Base-by-base conservation (phyloP, 2,329 filamentous ascomycete species). In the Bipolaris sorokiniana region DNA sequence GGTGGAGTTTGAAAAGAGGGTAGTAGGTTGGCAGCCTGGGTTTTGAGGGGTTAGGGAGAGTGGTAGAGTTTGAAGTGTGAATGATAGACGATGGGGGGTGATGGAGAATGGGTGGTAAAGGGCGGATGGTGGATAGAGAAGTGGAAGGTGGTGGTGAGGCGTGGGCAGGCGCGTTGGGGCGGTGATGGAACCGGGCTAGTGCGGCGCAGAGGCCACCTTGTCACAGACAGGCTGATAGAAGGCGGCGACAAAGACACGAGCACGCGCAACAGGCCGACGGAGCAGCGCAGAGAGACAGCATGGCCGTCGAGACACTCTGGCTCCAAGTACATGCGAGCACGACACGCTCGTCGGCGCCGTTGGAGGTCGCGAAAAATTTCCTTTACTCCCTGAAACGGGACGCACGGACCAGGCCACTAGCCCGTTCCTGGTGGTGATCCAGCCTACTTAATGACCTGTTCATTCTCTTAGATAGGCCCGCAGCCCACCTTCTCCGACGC, bases 401-500 rank as follows among this genome's bases (percentile, higher is more conserved):
- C 40, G 54, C 64, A 61, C 58, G 64, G 66, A 53, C 61, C 64
- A 20, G 36, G 18, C 46, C 60, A 45, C 64, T 64, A 63, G 66
- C 54, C 51, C 62, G 45, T 58, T 63, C 58, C 52, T 56, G 61
- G 63, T 49, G 49, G 46, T 48, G 57, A 57, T 57, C 54, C 57
- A 60, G 57, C 57, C 54, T 60, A 60, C 57, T 60, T 60, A 60
- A 60, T 60, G 57, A 60, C 56, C 56, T 60, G 57, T 60, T 60
- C 49, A 60, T 60, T 60, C 57, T 60, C 57, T 60, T 62, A 63
- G 64, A 70, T 69, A 71, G 62, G 66, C 63, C 64, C 65, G 64
- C 64, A 67, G 68, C 65, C 68, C 69, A 69, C 67, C 61, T 57
- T 62, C 65, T 68, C 64, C 69, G 65, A 69, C 56, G 62, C 62